Conservation (phyloP, 768 basidiomycete genomes). For the Pisolithus albus region DNA sequence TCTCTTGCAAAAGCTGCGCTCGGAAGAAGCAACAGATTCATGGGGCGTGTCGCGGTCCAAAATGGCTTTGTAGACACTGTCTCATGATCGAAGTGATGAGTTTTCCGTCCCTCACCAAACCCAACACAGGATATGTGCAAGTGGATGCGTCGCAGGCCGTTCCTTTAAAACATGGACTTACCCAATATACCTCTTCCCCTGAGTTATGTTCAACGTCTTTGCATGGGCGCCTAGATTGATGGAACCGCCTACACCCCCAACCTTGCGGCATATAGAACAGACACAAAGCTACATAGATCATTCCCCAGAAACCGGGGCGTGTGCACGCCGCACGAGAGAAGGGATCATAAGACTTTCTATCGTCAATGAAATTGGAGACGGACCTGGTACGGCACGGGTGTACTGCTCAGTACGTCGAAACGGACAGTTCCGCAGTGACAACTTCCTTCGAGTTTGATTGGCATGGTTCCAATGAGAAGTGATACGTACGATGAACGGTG, state of each 20-base stretch:
- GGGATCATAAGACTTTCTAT: no score
- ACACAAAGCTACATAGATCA: conserved; percentile 40
- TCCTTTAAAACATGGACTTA: conserved; percentile 10
- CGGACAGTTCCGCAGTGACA: conserved; percentile 31
- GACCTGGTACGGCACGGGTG: conserved; percentile 60
- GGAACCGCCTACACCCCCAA: conserved; percentile 57
- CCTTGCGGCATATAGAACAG: conserved; percentile 68
- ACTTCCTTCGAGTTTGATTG: conserved; percentile 41
- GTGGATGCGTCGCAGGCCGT: no score
- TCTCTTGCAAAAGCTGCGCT: conserved; percentile 56
- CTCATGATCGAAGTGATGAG: neutral
- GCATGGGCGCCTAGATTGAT: conserved; percentile 57
- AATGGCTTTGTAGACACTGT: conserved; percentile 57
- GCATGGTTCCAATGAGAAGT: conserved; percentile 32
- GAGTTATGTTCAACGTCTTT: conserved; percentile 43
- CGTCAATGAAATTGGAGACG: neutral
- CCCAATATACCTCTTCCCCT: conserved; percentile 51
- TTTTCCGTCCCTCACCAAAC: no score
- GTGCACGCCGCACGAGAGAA: neutral
- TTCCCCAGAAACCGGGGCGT: neutral
- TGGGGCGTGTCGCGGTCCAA: conserved; percentile 48
- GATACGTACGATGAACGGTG: no score
- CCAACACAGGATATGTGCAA: no score
- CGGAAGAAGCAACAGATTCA: conserved; percentile 43
- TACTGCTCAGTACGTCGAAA: conserved; percentile 38